Evolutionary conservation across 257 asterid genomes (phyloP).

Genomic region (Solanum pennellii): DNA sequence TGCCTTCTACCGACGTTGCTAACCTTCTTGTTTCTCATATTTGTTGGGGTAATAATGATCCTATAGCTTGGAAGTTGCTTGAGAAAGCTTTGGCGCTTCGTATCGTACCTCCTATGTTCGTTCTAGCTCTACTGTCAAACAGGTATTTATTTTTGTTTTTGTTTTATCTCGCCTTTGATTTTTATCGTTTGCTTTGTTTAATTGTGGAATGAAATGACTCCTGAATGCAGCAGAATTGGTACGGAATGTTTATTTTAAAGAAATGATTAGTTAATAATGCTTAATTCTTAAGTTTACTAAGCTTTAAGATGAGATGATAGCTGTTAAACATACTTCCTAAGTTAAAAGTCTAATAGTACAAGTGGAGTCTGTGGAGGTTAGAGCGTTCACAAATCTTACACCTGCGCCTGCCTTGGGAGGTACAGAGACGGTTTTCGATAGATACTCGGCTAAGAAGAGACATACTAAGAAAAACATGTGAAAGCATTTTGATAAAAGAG

Average conservation of each 20-base stretch:
- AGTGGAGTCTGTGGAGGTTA: background rate
- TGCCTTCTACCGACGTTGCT: conserved; percentile 76
- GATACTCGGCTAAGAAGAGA: background rate
- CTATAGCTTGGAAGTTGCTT: conserved; percentile 81
- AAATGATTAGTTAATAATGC: background rate
- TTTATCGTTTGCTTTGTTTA: background rate
- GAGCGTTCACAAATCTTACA: background rate
- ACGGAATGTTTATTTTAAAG: background rate
- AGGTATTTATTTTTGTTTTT: conserved; percentile 21
- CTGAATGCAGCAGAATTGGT: background rate
- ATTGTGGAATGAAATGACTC: background rate
- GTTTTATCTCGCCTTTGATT: background rate
- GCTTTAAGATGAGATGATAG: background rate
- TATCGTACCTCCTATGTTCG: conserved; percentile 69
- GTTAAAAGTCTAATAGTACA: background rate
- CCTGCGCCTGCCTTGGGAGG: background rate
- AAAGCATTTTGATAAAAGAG: background rate
- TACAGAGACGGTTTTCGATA: background rate
- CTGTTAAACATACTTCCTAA: background rate
- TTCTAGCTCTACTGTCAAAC: conserved; percentile 65
- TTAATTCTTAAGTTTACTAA: background rate
- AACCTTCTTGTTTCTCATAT: conserved; percentile 66
- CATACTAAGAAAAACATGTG: background rate
- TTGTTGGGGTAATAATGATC: conserved; percentile 73
- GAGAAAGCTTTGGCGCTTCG: conserved; percentile 72